Base-by-base conservation (phyloP, 2,329 filamentous ascomycete species). In the Aspergillus pseudonomiae region DNA sequence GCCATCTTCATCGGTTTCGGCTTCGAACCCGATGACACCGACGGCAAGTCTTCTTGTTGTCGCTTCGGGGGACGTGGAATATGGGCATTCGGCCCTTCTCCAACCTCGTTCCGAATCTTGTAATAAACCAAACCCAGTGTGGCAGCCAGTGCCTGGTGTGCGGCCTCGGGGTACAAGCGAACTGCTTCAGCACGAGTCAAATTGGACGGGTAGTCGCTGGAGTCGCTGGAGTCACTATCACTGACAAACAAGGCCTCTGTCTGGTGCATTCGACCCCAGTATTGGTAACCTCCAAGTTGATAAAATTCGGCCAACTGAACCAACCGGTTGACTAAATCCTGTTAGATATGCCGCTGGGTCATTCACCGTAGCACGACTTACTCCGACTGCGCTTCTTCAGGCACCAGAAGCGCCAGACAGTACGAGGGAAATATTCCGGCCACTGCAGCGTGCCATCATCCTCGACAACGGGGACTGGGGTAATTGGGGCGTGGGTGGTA, bases 351-450 rank as follows among this genome's bases (percentile, higher is more conserved):
- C 12, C n/a, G 16, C 14, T 50, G 53, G 24, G 48, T 11, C 56
- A 50, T 64, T 61, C 53, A 61, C 58, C 26, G 63, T 32, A 45
- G 39, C 43, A 14, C 28, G 48, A 72, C 78, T 78, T 68, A 80
- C 78, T 65, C 67, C 77, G 68, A 66, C 74, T 79, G 67, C 73
- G 70, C 68, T 78, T 78, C 70, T 79, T 79, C 59, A 80, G 67
- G 63, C 76, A 78, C 78, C 78, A 80, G 62, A 80, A 80, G 50
- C 76, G 72, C 77, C 77, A 79, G 9, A 80, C 76, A 1, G 76
- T 78, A 34, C 71, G 65, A 24, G 78, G 78, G 50, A 80, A 79
- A 57, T 76, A 78, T 36, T 75, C 66, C 5, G 78, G 78, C 70
- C 72, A 79, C 50, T 70, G 68, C 21, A 79, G 63, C 7, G 74